A percentile compares a stretch with the other conserved stretches of the same genome.
Conservation (phyloP, 805 yeast species). For the Metschnikowia continentalis region DNA sequence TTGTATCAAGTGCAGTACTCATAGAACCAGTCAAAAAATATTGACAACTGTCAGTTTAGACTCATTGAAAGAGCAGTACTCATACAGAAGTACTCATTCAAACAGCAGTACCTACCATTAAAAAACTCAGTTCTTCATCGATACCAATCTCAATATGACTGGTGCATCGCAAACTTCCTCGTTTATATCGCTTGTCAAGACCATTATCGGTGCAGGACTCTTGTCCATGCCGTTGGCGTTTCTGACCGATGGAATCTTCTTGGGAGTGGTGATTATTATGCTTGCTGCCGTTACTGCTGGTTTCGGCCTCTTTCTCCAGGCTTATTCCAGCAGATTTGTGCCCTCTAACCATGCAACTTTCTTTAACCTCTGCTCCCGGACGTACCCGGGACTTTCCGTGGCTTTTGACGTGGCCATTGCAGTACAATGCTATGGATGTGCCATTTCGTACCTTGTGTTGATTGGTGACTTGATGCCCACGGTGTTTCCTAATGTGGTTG, state of each 20-base stretch:
- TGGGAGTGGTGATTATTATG: conserved; percentile 52
- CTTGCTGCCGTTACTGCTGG: conserved; percentile 64
- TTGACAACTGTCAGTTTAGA: too few species aligned
- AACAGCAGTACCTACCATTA: too few species aligned
- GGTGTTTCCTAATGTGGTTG: conserved; percentile 31
- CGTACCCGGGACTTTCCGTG: conserved; percentile 64
- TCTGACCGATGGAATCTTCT: conserved; percentile 58
- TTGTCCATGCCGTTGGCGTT: conserved; percentile 75
- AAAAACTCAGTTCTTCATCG: too few species aligned
- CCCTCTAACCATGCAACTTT: conserved; percentile 64
- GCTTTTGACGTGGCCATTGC: conserved; percentile 71
- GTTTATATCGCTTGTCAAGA: conserved; percentile 61
- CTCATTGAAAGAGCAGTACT: too few species aligned
- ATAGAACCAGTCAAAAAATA: too few species aligned
- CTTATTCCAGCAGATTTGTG: conserved; percentile 52
- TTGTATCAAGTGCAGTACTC: too few species aligned
- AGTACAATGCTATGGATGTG: conserved; percentile 76
- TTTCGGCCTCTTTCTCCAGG: conserved; percentile 62
- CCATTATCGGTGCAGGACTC: conserved; percentile 78
- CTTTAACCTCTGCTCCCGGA: conserved; percentile 59
- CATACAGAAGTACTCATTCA: too few species aligned
- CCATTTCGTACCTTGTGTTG: conserved; percentile 63
- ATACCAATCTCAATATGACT: not conserved
- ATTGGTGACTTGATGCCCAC: conserved; percentile 76
- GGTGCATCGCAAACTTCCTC: conserved; percentile 57